Evolutionary conservation across 2,329 filamentous ascomycete species (phyloP).

Genomic region (Escovopsis sp.): DNA sequence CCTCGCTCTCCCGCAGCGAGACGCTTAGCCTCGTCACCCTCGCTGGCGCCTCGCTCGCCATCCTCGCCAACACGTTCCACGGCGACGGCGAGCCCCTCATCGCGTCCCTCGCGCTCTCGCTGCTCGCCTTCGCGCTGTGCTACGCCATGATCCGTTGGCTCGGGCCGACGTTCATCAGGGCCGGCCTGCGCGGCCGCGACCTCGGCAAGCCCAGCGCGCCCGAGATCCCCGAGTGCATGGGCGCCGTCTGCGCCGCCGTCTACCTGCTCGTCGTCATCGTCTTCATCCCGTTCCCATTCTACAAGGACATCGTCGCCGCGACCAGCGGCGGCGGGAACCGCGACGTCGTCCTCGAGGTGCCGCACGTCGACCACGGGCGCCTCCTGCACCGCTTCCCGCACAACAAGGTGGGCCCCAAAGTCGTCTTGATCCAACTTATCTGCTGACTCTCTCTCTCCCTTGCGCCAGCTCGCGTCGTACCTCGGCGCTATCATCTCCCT

Average conservation of each 20-base stretch:
- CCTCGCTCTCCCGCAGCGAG: slow-evolving; percentile 35
- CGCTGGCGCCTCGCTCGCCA: slow-evolving; percentile 51
- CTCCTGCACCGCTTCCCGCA: slow-evolving; percentile 87
- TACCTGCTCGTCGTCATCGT: slow-evolving; percentile 80
- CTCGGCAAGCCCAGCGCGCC: slow-evolving; percentile 55
- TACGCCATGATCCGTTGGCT: slow-evolving; percentile 90
- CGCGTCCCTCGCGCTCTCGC: slow-evolving; percentile 75
- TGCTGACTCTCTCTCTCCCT: neutral
- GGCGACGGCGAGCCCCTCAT: slow-evolving; percentile 80
- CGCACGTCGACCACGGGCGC: slow-evolving; percentile 65
- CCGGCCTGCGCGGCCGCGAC: slow-evolving; percentile 80
- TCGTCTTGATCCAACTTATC: neutral
- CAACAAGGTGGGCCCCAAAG: slow-evolving; percentile 53
- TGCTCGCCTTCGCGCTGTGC: slow-evolving; percentile 65
- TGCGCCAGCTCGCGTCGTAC: slow-evolving; percentile 69
- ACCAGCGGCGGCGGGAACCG: slow-evolving; percentile 88
- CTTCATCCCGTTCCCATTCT: slow-evolving; percentile 95
- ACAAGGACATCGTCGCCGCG: slow-evolving; percentile 91
- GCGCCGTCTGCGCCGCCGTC: slow-evolving; percentile 79
- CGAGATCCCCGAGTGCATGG: slow-evolving; percentile 93
- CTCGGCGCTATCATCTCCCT: slow-evolving; percentile 87
- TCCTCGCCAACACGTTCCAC: slow-evolving; percentile 69
- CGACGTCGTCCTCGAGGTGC: slow-evolving; percentile 63
- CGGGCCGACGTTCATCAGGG: slow-evolving; percentile 73
- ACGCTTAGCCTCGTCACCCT: slow-evolving; percentile 45